Conservation (phyloP, 2,329 filamentous ascomycete genomes). For the Karstenula rhodostoma region DNA sequence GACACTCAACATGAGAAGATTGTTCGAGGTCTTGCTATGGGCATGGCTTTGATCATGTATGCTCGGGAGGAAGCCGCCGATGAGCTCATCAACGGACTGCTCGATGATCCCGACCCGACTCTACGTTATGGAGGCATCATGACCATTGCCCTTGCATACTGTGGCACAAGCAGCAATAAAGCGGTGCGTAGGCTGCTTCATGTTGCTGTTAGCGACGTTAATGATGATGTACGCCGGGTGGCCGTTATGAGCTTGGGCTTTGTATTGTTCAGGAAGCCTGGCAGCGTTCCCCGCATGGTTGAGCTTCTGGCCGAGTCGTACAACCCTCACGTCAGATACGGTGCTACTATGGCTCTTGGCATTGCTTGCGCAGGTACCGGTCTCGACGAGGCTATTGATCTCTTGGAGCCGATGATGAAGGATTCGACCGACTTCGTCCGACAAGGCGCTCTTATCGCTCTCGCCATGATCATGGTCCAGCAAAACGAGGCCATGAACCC, state of each 20-base stretch:
- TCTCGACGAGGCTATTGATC: constrained; percentile 92
- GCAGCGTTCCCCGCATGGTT: constrained; percentile 97
- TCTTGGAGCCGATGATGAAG: constrained; percentile 99
- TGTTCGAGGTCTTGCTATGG: constrained; percentile 90
- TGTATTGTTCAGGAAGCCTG: constrained; percentile 97
- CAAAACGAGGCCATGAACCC: constrained; percentile 99
- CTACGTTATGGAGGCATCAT: constrained; percentile 97
- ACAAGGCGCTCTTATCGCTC: constrained; percentile 90
- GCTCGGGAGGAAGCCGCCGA: constrained; percentile 94
- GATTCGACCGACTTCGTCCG: constrained; percentile 98
- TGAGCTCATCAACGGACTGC: constrained; percentile 89
- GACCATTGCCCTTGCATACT: constrained; percentile 98
- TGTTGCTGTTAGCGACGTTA: constrained; percentile 96
- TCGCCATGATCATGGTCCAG: constrained; percentile 99
- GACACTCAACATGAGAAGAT: constrained; percentile 99
- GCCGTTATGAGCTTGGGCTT: constrained; percentile 98
- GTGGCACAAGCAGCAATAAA: constrained; percentile 97
- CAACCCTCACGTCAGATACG: constrained; percentile 97
- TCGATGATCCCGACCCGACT: constrained; percentile 92
- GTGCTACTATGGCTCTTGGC: constrained; percentile 96
- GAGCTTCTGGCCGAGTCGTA: constrained; percentile 98
- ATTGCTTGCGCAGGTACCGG: constrained; percentile 98
- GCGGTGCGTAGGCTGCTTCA: constrained; percentile 95
- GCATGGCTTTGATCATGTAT: constrained; percentile 99
- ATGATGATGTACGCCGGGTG: constrained; percentile 93